A percentile compares a stretch with the other conserved stretches of the same genome.
phyloP scores from a whole-genome alignment of 1,284 basidiomycete species.

The Microbotryum lychnidis-dioicae region DNA sequence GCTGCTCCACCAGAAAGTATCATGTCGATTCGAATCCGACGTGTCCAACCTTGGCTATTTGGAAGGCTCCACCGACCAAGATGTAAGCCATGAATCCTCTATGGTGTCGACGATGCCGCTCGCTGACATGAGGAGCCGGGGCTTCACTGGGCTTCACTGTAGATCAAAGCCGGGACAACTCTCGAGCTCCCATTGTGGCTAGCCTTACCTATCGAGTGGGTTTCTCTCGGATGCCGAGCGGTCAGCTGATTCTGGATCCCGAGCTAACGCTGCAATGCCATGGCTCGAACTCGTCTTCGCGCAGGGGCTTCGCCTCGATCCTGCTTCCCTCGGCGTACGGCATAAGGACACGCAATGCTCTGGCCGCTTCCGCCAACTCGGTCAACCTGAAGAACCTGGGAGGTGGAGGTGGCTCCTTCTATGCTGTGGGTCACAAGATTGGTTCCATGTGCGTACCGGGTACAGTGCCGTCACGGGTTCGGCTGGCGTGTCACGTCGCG shows the following conservation, averaged over 20 bases:
- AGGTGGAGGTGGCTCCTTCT: conserved; percentile 34
- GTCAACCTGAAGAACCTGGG: conserved; percentile 36
- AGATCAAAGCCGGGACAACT: conserved; percentile 32
- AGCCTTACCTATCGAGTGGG: conserved; percentile 25
- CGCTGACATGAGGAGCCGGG: too few relatives aligned
- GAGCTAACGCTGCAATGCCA: not conserved
- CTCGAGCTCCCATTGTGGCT: conserved; percentile 38
- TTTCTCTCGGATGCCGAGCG: not conserved
- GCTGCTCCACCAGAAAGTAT: conserved; percentile 29
- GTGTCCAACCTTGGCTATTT: conserved; percentile 36
- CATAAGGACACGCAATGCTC: conserved; percentile 33
- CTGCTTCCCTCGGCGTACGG: conserved; percentile 35
- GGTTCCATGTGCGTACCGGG: conserved; percentile 19
- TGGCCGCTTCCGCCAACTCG: conserved; percentile 32
- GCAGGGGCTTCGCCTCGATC: conserved; percentile 14
- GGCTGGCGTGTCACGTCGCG: not conserved
- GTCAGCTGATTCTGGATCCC: not conserved
- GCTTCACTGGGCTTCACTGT: not conserved
- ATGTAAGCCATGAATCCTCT: conserved; percentile 22
- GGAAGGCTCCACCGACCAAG: conserved; percentile 36
- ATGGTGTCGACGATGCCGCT: not conserved
- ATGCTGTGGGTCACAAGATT: conserved; percentile 30
- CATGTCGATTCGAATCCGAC: conserved; percentile 32
- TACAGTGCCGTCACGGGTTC: not conserved
- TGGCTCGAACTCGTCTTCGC: not conserved